phyloP scores from a whole-genome alignment of 2,329 filamentous ascomycete genomes.

The Dothideomycetidae sp. region DNA sequence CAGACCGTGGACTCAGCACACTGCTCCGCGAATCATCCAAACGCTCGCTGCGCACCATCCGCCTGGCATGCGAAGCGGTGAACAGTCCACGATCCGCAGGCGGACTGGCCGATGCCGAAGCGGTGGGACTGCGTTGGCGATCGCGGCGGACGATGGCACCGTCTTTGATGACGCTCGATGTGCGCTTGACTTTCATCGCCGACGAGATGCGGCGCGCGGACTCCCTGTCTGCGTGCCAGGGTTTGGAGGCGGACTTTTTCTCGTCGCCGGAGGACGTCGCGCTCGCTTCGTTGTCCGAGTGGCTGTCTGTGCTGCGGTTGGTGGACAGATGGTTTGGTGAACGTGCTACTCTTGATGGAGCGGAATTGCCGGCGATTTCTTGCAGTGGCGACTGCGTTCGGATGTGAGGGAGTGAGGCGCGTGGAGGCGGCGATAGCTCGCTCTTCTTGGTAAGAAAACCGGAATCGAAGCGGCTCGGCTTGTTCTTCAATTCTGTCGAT shows the following conservation, averaged over 20 bases:
- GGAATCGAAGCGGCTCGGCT: constrained; percentile 62
- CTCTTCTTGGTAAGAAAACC: constrained; percentile 63
- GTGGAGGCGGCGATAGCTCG: constrained; percentile 34
- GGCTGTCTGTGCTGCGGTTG: constrained; percentile 22
- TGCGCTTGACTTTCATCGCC: constrained; percentile 38
- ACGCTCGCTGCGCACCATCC: constrained; percentile 50
- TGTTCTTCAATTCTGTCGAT: constrained; percentile 43
- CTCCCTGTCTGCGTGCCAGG: constrained; percentile 15
- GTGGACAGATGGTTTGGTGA: constrained; percentile 20
- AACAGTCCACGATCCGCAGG: constrained; percentile 46
- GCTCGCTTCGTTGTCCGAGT: constrained; percentile 16
- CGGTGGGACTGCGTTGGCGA: constrained; percentile 42
- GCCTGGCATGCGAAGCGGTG: constrained; percentile 49
- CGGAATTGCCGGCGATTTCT: constrained; percentile 30
- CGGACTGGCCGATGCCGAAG: constrained; percentile 25
- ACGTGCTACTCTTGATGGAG: constrained; percentile 23
- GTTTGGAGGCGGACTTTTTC: constrained; percentile 4
- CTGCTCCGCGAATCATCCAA: constrained; percentile 35
- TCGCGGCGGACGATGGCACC: constrained; percentile 14
- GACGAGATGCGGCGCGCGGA: constrained; percentile 22
- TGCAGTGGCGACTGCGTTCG: constrained; percentile 33
- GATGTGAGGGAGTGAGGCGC: constrained; percentile 44
- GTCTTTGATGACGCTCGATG: constrained; percentile 26
- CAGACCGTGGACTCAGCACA: constrained; percentile 46
- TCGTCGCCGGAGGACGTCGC: constrained; percentile 17